phyloP scores from a whole-genome alignment of 129 eudicot genomes.

The Lactuca saligna region DNA sequence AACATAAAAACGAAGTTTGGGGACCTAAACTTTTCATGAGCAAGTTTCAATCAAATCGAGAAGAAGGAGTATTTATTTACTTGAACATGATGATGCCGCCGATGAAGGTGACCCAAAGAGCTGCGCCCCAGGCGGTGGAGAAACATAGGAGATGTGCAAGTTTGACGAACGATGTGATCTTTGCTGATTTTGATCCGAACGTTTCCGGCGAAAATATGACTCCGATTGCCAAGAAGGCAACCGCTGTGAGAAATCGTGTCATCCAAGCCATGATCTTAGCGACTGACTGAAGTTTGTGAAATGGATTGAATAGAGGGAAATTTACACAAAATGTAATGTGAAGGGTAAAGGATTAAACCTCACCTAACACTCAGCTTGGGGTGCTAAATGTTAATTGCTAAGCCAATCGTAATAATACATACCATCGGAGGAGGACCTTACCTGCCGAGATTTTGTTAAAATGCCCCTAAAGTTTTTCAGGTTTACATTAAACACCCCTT shows the following conservation, averaged over 20 bases:
- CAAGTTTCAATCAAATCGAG: not conserved
- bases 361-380: slow-evolving; percentile 13
- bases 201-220: slow-evolving; percentile 85
- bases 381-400: too few species aligned
- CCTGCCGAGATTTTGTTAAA: slow-evolving; percentile 9
- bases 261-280: slow-evolving; percentile 62
- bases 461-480: not conserved
- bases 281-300: not conserved
- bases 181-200: slow-evolving; percentile 66
- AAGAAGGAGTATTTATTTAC: slow-evolving; percentile 32
- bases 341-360: not conserved
- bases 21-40: not conserved
- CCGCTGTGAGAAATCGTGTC: slow-evolving; percentile 68
- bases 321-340: not conserved
- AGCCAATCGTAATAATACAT: not conserved
- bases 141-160: slow-evolving; percentile 80
- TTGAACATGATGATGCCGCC: slow-evolving; percentile 99
- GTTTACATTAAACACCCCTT: not conserved
- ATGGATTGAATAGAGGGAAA: not conserved
- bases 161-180: slow-evolving; percentile 54
- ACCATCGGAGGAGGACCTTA: not conserved
- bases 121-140: slow-evolving; percentile 98
- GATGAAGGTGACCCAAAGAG: slow-evolving; percentile 98
- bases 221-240: slow-evolving; percentile 78
- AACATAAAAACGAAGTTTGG: not conserved